Percentiles rank a stretch among this genome's conserved stretches.
These are phyloP conservation scores for Aspergillus funiculosus DNA, from an alignment of 495 filamentous ascomycete species.

Conservation along the genomic window DNA sequence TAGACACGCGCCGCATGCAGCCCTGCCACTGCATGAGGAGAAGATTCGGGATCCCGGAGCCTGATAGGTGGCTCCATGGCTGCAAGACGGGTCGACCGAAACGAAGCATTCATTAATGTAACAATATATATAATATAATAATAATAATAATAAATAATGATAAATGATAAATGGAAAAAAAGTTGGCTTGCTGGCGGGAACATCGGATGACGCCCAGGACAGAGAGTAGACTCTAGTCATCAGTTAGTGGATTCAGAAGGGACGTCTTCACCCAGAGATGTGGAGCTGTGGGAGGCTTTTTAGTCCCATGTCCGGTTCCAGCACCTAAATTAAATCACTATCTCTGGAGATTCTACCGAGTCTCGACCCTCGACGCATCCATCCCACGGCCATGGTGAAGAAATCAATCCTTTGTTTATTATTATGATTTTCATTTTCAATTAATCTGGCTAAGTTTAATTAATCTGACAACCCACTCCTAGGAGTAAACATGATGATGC, in stretches of 20 bases:
- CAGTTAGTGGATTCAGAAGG: too few species aligned
- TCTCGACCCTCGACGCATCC: slow-evolving; percentile 10
- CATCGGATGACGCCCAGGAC: slow-evolving; percentile 13
- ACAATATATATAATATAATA: too few species aligned
- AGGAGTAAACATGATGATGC: background rate
- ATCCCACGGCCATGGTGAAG: background rate
- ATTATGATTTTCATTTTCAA: slow-evolving; percentile 2
- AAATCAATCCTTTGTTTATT: background rate
- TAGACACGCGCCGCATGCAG: slow-evolving; percentile 15
- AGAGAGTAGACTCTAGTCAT: too few species aligned
- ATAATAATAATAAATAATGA: too few species aligned
- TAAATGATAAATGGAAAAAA: too few species aligned
- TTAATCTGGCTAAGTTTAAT: background rate
- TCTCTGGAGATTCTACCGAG: slow-evolving; percentile 10
- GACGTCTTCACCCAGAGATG: slow-evolving; percentile 18
- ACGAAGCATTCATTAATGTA: slow-evolving; percentile 24
- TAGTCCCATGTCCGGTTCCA: slow-evolving; percentile 9
- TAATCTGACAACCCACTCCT: slow-evolving; percentile 1
- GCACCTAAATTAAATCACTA: slow-evolving; percentile 19
- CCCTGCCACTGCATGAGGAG: slow-evolving; percentile 20
- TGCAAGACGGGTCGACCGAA: slow-evolving; percentile 16
- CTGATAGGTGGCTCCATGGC: slow-evolving; percentile 15
- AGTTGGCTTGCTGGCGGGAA: slow-evolving; percentile 12
- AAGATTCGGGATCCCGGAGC: slow-evolving; percentile 3
- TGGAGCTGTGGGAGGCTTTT: slow-evolving; percentile 13